Conservation (phyloP, 768 basidiomycete species). For the Porphyrellus cyaneotinctus region DNA sequence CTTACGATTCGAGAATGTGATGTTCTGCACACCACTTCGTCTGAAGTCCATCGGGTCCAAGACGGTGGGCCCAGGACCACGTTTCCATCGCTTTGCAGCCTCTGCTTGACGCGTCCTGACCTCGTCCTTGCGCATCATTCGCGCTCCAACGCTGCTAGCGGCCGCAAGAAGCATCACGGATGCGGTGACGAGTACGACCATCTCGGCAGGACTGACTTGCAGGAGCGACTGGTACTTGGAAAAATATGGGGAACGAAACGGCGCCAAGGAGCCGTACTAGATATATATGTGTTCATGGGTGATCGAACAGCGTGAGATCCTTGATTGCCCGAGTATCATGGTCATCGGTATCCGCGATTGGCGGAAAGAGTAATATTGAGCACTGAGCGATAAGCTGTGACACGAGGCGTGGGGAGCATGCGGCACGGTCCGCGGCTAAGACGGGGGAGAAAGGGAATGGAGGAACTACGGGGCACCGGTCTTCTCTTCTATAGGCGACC, state of each 20-base stretch:
- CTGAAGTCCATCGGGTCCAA: slow-evolving; percentile 1
- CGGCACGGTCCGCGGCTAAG: background rate
- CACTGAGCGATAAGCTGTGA: background rate
- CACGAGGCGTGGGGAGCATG: background rate
- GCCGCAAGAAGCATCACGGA: slow-evolving; percentile 11
- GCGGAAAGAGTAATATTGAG: background rate
- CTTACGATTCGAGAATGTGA: slow-evolving; percentile 65
- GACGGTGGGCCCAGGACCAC: background rate
- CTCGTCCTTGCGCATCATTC: slow-evolving; percentile 37
- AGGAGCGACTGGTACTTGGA: background rate
- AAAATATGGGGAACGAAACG: background rate
- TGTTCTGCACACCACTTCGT: slow-evolving; percentile 46
- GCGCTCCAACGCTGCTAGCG: slow-evolving; percentile 7
- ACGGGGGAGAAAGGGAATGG: too few relatives aligned
- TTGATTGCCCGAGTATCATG: background rate
- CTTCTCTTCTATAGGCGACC: too few relatives aligned
- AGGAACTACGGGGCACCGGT: too few relatives aligned
- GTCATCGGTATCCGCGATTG: background rate
- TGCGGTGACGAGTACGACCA: slow-evolving; percentile 10
- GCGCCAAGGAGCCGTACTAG: background rate
- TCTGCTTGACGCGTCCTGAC: slow-evolving; percentile 43
- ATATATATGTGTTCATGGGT: background rate
- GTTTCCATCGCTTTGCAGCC: slow-evolving; percentile 42
- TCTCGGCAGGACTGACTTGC: background rate
- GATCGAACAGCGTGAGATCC: background rate